Base-by-base conservation (phyloP, 164 flowering plant species). In the Platanus orientalis region DNA sequence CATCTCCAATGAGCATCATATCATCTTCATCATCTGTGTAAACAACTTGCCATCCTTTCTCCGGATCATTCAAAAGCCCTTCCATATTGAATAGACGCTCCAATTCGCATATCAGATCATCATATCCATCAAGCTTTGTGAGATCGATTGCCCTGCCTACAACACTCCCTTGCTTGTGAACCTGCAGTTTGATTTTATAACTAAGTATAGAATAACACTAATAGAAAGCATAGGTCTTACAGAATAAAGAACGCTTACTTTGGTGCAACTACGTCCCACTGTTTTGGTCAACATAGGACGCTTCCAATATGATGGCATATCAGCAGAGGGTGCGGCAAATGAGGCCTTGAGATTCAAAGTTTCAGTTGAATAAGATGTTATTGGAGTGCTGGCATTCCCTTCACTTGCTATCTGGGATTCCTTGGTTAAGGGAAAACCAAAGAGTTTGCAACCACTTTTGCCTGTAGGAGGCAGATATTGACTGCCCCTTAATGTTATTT, bases 401-500 rank as follows among this genome's bases (percentile, higher is more conserved):
- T 61, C 71, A 52, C 32, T 71, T 16, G 74, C 54, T 24, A 32
- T 68, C n/a, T 62, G 63, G 32, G 66, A 69, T 61, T 77, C 93
- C 55, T 84, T 81, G 0, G 79, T 85, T 72, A 93, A 66, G 13
- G 97, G 70, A 69, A 93, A 90, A 16, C 98, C 98, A 71, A 93
- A 90, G 42, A 93, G 84, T 66, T 84, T 85, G 83, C 97, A 90
- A 65, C 81, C 73, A 61, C 76, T 75, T 71, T 79, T 79, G 62
- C 75, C 77, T 1, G 76, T 60, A 3, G 80, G 57, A 66, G 62
- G 71, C 27, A 67, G 21, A 36, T 62, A 71, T 54, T 69, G 75
- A 45, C 68, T 65, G 19, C 61, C 60, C 47, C 67, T 64, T 26
- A 54, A 11, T 40, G 72, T 56, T 57, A 76, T 58, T 40, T 68